Evolutionary conservation across 345 rosid genomes (phyloP), one percentile per base, ranked within the genome.

Genomic region (Salix exigua): DNA sequence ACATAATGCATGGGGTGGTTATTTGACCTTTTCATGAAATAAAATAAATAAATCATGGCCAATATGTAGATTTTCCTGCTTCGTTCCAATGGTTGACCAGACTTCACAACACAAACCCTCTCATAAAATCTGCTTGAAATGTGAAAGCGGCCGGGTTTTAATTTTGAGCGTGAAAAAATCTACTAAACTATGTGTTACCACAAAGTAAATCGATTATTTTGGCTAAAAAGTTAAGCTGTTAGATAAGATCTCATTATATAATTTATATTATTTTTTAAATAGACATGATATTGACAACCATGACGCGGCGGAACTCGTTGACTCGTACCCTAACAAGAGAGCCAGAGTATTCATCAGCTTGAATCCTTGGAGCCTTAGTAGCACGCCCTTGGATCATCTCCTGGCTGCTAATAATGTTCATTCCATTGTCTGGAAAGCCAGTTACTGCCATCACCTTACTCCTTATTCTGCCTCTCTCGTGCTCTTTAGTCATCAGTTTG

Each of bases 241-340:
- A 33, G 6, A 6, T 33, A 0, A 33, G 0, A 0, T 0, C 4
- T 0, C 6, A 33, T 0, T 33, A 33, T 33, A 31, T 4, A 3
- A 31, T 31, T 33, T 33, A 33, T 33, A 33, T 33, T 33, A 33
- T 33, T 33, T 1, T 33, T 6, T 33, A 33, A 33, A 33, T 33
- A 33, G 1, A 33, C 2, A 19, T 8, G 23, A 0, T 18, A 6
- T 19, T 18, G 58, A 18, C 19, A 9, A n/a, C 2, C 21, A 50
- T 19, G 53, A 0, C 58, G 1, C n/a, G 2, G 55, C 8, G n/a
- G 18, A 50, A 50, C 58, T 50, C 6, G 9, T 2, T 50, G n/a
- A 6, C 9, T 6, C n/a, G 19, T 50, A 51, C 23, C 60, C n/a
- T 2, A 18, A 51, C 10, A 50, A 1, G 60, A 51, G 23, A 14